Evolutionary conservation across 225 moss, liverwort and hornwort species (phyloP).

Genomic region (Pseudoscleropodium purum): DNA sequence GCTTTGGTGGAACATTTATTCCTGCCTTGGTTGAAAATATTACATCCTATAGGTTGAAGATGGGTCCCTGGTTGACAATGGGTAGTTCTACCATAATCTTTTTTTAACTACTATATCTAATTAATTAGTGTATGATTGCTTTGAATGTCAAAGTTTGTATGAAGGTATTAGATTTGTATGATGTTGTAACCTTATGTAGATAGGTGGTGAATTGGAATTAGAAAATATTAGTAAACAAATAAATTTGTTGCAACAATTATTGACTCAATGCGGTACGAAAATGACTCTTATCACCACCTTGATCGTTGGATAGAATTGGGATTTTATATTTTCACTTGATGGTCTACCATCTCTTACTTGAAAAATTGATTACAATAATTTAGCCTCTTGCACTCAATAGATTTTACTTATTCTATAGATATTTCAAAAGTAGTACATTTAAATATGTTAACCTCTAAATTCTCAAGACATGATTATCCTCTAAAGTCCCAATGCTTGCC

Average conservation of each 20-base stretch:
- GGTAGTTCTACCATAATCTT: neutral
- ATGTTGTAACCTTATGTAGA: neutral
- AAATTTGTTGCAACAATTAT: neutral
- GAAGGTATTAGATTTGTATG: fast-evolving
- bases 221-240: neutral
- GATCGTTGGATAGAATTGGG: neutral
- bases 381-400: neutral
- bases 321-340: neutral
- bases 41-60: no score
- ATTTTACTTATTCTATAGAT: neutral
- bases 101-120: neutral
- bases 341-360: no score
- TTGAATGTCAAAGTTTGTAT: neutral
- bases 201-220: neutral
- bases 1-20: no score
- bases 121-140: neutral
- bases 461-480: fast-evolving
- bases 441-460: neutral
- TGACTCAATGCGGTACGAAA: neutral
- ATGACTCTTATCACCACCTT: neutral
- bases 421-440: neutral
- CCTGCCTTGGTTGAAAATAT: no score
- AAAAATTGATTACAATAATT: neutral
- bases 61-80: no score
- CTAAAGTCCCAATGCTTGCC: fast-evolving